Evolutionary conservation across 2,329 filamentous ascomycete genomes (phyloP), one percentile per base, ranked within the genome.

Genomic region (Lachnellula hyalina): DNA sequence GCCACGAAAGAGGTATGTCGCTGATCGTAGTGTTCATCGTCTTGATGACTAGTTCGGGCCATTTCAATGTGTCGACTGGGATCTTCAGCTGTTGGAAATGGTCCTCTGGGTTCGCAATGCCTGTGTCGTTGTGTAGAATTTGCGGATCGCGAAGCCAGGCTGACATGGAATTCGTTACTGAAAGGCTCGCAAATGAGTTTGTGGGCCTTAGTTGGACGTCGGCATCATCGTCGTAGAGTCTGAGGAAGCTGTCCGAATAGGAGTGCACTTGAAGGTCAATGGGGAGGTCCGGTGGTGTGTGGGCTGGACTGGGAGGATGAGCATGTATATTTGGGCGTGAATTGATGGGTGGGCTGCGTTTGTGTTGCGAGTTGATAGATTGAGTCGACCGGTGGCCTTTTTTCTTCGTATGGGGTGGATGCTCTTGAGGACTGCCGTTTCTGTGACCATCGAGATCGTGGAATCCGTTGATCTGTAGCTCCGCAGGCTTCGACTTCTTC

Each of bases 301-400:
- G 93, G 19, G 86, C 88, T 48, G 90, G 87, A 70, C 91, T 96
- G 28, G 84, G 72, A 70, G 84, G 77, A 71, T 86, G 78, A 64
- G 75, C 72, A 69, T 78, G 64, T 71, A 79, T 65, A 75, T 85
- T 70, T 68, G 78, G 59, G 73, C 85, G 72, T 73, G 83, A 69
- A 68, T 87, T 90, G 53, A 81, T 77, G 34, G 76, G 74, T 52
- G 87, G 81, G 55, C 83, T 84, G 56, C 85, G 81, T 64, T 86
- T 83, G 45, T 81, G 77, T 49, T 86, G 76, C n/a, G 86, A 87
- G 63, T 83, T 85, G 60, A 89, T 75, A 1, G 92, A 96, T 55
- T 86, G 85, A 34, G 85, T 91, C 0, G 88, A 73, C 60, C 88
- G 88, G 74, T 96, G 93, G 47, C 80, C 84, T n/a, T 96, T 96